Conservation (phyloP, 2,329 filamentous ascomycete species). For the Penicillium sp. region DNA sequence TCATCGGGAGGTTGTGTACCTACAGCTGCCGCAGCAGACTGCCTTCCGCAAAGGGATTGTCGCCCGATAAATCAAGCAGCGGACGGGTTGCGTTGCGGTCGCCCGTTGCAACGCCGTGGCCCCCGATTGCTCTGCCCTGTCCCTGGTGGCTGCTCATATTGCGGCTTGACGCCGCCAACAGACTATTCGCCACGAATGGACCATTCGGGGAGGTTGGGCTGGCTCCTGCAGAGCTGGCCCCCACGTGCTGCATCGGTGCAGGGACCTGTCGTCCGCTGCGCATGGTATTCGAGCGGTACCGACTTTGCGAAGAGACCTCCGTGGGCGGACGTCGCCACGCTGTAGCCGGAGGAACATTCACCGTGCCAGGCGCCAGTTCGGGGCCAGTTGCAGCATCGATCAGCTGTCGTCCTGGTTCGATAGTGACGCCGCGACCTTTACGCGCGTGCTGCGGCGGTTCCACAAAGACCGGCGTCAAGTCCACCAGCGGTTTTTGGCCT, state of each 20-base stretch:
- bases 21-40: conserved; percentile 44
- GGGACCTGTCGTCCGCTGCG: conserved; percentile 29
- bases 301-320: conserved; percentile 18
- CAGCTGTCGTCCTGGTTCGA: conserved; percentile 40
- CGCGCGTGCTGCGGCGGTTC: conserved; percentile 56
- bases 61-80: conserved; percentile 45
- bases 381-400: conserved; percentile 47
- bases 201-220: conserved; percentile 14
- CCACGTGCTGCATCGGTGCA: neutral
- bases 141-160: conserved; percentile 11
- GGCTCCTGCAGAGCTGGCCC: conserved; percentile 7
- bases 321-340: conserved; percentile 40
- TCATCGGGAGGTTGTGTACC: neutral
- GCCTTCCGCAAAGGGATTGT: conserved; percentile 48
- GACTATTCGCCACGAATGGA: conserved; percentile 30
- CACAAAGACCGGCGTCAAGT: conserved; percentile 65
- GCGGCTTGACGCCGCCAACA: conserved; percentile 35
- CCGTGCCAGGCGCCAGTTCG: conserved; percentile 35
- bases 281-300: conserved; percentile 38
- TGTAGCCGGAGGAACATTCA: conserved; percentile 41
- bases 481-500: conserved; percentile 64
- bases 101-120: conserved; percentile 45
- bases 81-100: conserved; percentile 42
- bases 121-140: conserved; percentile 27
- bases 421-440: conserved; percentile 47